phyloP scores from a whole-genome alignment of 768 basidiomycete genomes.

The Hemileccinum rubropunctum region DNA sequence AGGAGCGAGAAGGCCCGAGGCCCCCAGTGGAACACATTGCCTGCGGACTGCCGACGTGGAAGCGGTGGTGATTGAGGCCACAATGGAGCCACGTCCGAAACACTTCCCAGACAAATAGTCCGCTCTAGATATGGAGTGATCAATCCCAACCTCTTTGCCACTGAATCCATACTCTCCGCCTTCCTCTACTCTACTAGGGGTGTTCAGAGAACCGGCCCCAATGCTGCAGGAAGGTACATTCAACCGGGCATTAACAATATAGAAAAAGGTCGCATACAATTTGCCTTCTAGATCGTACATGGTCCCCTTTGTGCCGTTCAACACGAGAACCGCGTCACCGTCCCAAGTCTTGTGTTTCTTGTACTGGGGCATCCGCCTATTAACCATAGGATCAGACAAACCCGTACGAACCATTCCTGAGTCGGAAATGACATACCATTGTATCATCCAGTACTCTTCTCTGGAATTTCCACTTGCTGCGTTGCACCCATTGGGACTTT shows the following conservation, averaged over 20 bases:
- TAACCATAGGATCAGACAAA: not conserved
- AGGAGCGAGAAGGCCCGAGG: slow-evolving; percentile 20
- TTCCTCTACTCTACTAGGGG: slow-evolving; percentile 36
- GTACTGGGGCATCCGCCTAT: slow-evolving; percentile 63
- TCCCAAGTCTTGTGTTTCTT: slow-evolving; percentile 94
- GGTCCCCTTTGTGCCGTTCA: slow-evolving; percentile 43
- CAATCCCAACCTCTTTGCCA: slow-evolving; percentile 65
- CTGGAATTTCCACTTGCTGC: slow-evolving; percentile 10
- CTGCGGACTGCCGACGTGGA: slow-evolving; percentile 31
- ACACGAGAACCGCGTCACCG: slow-evolving; percentile 68
- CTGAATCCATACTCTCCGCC: slow-evolving; percentile 41
- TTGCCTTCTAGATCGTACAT: slow-evolving; percentile 65
- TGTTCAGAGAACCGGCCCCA: slow-evolving; percentile 46
- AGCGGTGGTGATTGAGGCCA: slow-evolving; percentile 12
- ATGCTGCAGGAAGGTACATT: slow-evolving; percentile 38
- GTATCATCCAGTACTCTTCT: slow-evolving; percentile 70
- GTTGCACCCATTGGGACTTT: slow-evolving; percentile 11
- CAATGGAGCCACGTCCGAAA: slow-evolving; percentile 43
- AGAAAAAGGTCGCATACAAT: slow-evolving; percentile 42
- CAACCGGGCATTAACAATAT: not conserved
- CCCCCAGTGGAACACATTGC: slow-evolving; percentile 32
- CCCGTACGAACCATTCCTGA: not conserved
- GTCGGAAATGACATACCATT: slow-evolving; percentile 49
- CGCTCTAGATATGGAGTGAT: slow-evolving; percentile 48
- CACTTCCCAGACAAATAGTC: slow-evolving; percentile 67